Conservation (phyloP, 768 basidiomycete species). For the Suillus ampliporus region DNA sequence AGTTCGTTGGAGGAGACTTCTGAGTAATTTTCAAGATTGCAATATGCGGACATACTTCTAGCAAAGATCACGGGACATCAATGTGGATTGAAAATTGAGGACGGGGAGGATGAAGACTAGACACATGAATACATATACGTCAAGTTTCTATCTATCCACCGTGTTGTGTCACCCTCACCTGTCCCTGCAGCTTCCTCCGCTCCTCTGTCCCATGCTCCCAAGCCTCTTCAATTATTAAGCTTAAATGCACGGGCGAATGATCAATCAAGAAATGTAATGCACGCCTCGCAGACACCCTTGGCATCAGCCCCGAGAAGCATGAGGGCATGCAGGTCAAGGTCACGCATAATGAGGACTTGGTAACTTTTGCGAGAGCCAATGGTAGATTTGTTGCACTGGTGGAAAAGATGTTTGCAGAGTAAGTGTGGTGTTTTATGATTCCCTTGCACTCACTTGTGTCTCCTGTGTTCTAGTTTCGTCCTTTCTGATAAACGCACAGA, state of each 20-base stretch:
- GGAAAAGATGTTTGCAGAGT: constrained; percentile 86
- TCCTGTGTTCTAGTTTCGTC: constrained; percentile 57
- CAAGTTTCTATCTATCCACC: too few species aligned
- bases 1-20: too few species aligned
- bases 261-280: constrained; percentile 86
- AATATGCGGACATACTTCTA: too few species aligned
- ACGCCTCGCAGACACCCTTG: constrained; percentile 87
- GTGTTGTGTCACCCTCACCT: constrained; percentile 74
- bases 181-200: constrained; percentile 83
- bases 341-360: constrained; percentile 66
- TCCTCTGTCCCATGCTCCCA: constrained; percentile 78
- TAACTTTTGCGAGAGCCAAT: constrained; percentile 63
- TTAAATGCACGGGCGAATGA: constrained; percentile 87
- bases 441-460: constrained; percentile 15
- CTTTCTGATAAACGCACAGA: constrained; percentile 68
- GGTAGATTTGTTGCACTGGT: constrained; percentile 71
- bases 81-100: too few species aligned
- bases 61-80: too few species aligned
- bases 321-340: constrained; percentile 42
- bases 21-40: too few species aligned
- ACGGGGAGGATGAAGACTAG: too few species aligned
- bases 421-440: constrained; percentile 40
- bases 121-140: too few species aligned
- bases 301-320: constrained; percentile 66
- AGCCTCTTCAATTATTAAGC: constrained; percentile 40